Conservation (phyloP, 306 rosid species). For the Inga leiocalycina region DNA sequence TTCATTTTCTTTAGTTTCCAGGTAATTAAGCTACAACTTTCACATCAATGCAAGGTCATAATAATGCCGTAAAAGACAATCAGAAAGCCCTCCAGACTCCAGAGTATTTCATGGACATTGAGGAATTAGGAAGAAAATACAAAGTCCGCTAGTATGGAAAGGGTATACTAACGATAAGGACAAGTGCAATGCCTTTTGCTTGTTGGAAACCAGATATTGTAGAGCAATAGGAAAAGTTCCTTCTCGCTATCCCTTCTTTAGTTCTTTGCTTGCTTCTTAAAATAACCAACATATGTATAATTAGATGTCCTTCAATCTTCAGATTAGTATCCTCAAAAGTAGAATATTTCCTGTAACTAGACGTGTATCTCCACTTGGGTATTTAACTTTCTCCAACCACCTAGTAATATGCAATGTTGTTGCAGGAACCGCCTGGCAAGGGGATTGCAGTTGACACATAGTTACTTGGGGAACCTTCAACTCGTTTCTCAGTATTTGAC, state of each 20-base stretch:
- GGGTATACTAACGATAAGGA: conserved; percentile 26
- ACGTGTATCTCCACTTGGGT: neutral
- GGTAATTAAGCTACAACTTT: conserved; percentile 8
- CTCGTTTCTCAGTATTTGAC: conserved; percentile 94
- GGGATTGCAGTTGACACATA: conserved; percentile 93
- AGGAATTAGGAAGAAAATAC: neutral
- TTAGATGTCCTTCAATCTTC: neutral
- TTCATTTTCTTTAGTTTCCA: neutral
- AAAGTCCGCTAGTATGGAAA: conserved; percentile 10
- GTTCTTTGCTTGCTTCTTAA: neutral
- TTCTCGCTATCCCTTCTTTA: neutral
- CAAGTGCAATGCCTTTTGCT: conserved; percentile 28
- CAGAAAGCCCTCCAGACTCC: conserved; percentile 7
- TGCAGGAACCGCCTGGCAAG: conserved; percentile 91
- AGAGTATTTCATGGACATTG: conserved; percentile 1
- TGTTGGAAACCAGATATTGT: neutral
- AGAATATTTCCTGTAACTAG: conserved; percentile 8
- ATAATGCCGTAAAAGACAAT: conserved; percentile 23
- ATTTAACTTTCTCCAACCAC: conserved; percentile 30
- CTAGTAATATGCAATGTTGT: conserved; percentile 28
- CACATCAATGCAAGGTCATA: conserved; percentile 19
- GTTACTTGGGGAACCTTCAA: conserved; percentile 93
- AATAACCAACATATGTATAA: neutral
- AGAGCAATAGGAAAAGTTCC: neutral
- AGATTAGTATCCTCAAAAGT: neutral